Base-by-base conservation (phyloP, 1,139 yeast genomes). In the Candida neerlandica region DNA sequence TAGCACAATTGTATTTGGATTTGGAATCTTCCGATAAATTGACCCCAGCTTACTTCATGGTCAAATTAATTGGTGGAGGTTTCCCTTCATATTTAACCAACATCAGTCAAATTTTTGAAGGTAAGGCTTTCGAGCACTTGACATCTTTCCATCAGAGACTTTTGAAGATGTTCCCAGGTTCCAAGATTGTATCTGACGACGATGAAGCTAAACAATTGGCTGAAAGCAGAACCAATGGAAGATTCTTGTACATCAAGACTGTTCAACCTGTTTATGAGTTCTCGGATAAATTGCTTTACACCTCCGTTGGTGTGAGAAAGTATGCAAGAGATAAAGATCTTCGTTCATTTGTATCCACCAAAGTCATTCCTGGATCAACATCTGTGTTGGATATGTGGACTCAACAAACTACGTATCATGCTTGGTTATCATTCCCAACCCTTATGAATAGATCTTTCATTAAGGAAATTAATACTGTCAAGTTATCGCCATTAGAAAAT, bases 391-490 rank as follows among this genome's bases (percentile, higher is more conserved):
- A 89, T 63, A 70, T 90, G 59, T 89, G 96, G 96, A 90, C 94
- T 26, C 96, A 89, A 63, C 96, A 89, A 69, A 81, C 89, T 6
- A 85, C 89, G 0, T 90, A 83, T 66, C 90, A 85, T 58, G 87
- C 96, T 0, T 75, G 67, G 51, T 80, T 87, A 53, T 79, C 90
- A 7, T 90, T 90, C 84, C 97, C 97, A 30, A 87, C 96, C 0
- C 79, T 90, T 66, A 87, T 89, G 86, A 88, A 89, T 64, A 79
- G 96, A 66, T 82, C 91, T 58, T 96, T 88, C 60, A 82, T 90
- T 58, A 80, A 78, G 57, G 55, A 61, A 6, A 71, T 78, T 7
- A 70, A 65, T n/a, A 75, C 77, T n/a, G 75, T 80, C 43, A 83
- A 80, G 59, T 70, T 89, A 49, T 88, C 96, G n/a, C 97, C 97